phyloP scores from a whole-genome alignment of 495 filamentous ascomycete genomes.

The Penicillium longicatenatum region DNA sequence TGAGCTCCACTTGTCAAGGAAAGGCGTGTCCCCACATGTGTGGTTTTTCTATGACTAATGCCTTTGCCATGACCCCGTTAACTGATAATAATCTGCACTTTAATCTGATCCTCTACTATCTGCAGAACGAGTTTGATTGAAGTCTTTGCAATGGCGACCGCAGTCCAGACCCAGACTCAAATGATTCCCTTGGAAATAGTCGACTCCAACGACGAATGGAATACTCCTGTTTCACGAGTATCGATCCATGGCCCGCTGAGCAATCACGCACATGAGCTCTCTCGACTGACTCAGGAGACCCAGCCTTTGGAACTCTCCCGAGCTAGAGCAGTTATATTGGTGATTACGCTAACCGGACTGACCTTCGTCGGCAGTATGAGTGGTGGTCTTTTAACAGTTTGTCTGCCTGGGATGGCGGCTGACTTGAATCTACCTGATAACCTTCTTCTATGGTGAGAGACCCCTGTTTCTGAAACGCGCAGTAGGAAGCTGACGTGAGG shows the following conservation, averaged over 20 bases:
- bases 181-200: neutral
- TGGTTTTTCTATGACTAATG: neutral
- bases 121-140: neutral
- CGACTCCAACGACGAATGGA: neutral
- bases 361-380: slow-evolving; percentile 28
- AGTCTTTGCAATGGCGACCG: neutral
- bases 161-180: neutral
- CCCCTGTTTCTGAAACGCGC: neutral
- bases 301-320: slow-evolving; percentile 11
- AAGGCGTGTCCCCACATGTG: neutral
- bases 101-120: too few species aligned
- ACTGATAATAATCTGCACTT: too few species aligned
- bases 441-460: slow-evolving; percentile 22
- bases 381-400: slow-evolving; percentile 22
- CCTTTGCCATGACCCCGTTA: too few species aligned
- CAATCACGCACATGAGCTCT: neutral
- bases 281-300: neutral
- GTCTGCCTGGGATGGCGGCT: slow-evolving; percentile 20
- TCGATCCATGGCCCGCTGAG: neutral
- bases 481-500: slow-evolving; percentile 1
- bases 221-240: neutral
- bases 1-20: neutral
- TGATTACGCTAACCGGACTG: slow-evolving; percentile 21
- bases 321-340: slow-evolving; percentile 18
- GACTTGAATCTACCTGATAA: slow-evolving; percentile 26